phyloP scores from a whole-genome alignment of 2,329 filamentous ascomycete species.

The Talaromyces albobiverticillius region DNA sequence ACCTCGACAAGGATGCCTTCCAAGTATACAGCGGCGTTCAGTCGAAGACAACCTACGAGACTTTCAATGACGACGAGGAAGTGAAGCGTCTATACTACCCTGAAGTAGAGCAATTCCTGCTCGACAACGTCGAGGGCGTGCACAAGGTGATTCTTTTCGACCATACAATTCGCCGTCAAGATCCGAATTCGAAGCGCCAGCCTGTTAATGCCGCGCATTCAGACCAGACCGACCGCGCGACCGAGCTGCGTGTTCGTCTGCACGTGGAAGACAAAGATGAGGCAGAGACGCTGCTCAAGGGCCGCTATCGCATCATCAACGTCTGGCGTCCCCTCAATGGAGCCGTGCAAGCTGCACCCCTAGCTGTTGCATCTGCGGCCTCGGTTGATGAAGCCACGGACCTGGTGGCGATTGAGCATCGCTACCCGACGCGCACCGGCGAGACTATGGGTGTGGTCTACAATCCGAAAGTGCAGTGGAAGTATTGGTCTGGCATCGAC shows the following conservation, averaged over 20 bases:
- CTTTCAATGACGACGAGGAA: slow-evolving; percentile 65
- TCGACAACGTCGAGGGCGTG: slow-evolving; percentile 64
- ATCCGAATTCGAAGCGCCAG: slow-evolving; percentile 56
- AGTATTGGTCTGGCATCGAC: slow-evolving; percentile 76
- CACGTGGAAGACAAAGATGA: slow-evolving; percentile 63
- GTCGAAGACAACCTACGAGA: slow-evolving; percentile 52
- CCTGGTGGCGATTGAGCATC: slow-evolving; percentile 69
- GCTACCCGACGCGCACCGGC: slow-evolving; percentile 68
- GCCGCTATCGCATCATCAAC: slow-evolving; percentile 79
- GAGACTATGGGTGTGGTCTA: slow-evolving; percentile 70
- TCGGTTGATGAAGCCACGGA: slow-evolving; percentile 57
- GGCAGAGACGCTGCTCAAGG: slow-evolving; percentile 62
- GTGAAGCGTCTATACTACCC: slow-evolving; percentile 76
- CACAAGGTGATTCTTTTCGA: slow-evolving; percentile 74
- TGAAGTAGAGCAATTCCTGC: slow-evolving; percentile 71
- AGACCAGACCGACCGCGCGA: slow-evolving; percentile 71
- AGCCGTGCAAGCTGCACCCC: slow-evolving; percentile 55
- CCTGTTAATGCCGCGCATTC: slow-evolving; percentile 76
- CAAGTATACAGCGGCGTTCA: slow-evolving; percentile 59
- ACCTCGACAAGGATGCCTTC: slow-evolving; percentile 73
- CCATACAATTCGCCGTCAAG: slow-evolving; percentile 75
- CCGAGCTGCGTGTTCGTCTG: slow-evolving; percentile 62
- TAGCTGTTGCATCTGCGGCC: slow-evolving; percentile 57
- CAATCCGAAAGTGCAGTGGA: slow-evolving; percentile 66
- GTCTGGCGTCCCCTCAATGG: slow-evolving; percentile 72